Percentiles rank a stretch among this genome's conserved stretches.
Conservation (phyloP, 768 basidiomycete species). For the Austroboletus eburneus region DNA sequence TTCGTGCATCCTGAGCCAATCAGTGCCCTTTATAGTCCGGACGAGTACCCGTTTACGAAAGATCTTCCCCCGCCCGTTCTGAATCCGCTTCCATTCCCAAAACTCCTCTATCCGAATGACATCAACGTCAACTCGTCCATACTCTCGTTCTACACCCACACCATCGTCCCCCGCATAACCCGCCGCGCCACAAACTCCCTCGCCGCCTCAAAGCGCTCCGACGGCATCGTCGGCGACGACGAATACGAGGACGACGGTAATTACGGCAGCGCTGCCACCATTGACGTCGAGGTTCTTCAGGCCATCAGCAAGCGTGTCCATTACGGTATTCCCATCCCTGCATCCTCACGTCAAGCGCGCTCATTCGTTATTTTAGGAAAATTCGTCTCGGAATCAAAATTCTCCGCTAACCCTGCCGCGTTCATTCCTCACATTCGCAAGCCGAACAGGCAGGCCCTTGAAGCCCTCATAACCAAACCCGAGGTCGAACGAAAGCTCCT, state of each 20-base stretch:
- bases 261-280: constrained; percentile 91
- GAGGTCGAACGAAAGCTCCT: constrained; percentile 89
- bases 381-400: constrained; percentile 98
- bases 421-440: constrained; percentile 91
- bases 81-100: constrained; percentile 65
- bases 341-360: not conserved
- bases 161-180: constrained; percentile 89
- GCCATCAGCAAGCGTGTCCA: constrained; percentile 98
- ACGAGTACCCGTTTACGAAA: constrained; percentile 93
- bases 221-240: constrained; percentile 60
- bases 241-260: constrained; percentile 94
- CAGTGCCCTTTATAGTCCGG: constrained; percentile 57
- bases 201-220: constrained; percentile 59
- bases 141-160: constrained; percentile 79
- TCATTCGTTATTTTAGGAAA: constrained; percentile 58
- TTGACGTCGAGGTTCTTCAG: constrained; percentile 96
- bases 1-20: constrained; percentile 1
- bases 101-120: constrained; percentile 71
- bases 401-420: constrained; percentile 74
- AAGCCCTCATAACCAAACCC: constrained; percentile 92
- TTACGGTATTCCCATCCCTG: constrained; percentile 63
- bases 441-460: constrained; percentile 74
- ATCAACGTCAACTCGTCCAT: constrained; percentile 89
- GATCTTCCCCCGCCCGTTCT: constrained; percentile 82
- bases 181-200: constrained; percentile 63